A percentile compares a stretch with the other conserved stretches of the same genome.
These are phyloP conservation scores for Neocallimastix lanati DNA, from an alignment of 192 early-diverging fungal species.

Conservation along the genomic window DNA sequence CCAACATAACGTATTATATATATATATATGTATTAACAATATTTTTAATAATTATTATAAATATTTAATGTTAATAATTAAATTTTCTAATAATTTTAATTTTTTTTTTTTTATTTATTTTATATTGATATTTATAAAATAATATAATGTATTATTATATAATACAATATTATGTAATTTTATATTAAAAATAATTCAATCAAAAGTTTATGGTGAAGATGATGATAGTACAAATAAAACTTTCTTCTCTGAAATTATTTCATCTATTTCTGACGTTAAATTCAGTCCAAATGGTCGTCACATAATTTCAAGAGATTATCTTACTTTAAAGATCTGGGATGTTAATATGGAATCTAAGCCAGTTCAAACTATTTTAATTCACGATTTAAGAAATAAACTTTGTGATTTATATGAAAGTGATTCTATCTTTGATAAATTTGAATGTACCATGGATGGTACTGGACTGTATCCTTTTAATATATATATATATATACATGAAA, in stretches of 20 bases:
- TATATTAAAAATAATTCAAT: too few species aligned
- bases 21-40: too few species aligned
- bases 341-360: slow-evolving; percentile 92
- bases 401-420: slow-evolving; percentile 99
- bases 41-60: too few species aligned
- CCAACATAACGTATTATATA: too few species aligned
- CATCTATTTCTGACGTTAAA: slow-evolving; percentile 91
- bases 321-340: slow-evolving; percentile 97
- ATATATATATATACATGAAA: neutral
- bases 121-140: too few species aligned
- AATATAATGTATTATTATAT: too few species aligned
- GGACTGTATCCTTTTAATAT: slow-evolving; percentile 16
- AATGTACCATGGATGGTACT: slow-evolving; percentile 91
- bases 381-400: slow-evolving; percentile 85
- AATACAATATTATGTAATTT: too few species aligned
- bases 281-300: slow-evolving; percentile 92
- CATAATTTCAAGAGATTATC: slow-evolving; percentile 90
- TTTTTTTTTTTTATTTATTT: too few species aligned
- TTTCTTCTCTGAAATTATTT: slow-evolving; percentile 99
- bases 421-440: slow-evolving; percentile 99
- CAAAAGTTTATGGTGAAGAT: slow-evolving; percentile 73
- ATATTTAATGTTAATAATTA: too few species aligned
- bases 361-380: slow-evolving; percentile 86
- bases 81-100: too few species aligned
- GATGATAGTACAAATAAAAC: slow-evolving; percentile 89